phyloP scores from a whole-genome alignment of 257 asterid genomes.

The Petunia secreta region DNA sequence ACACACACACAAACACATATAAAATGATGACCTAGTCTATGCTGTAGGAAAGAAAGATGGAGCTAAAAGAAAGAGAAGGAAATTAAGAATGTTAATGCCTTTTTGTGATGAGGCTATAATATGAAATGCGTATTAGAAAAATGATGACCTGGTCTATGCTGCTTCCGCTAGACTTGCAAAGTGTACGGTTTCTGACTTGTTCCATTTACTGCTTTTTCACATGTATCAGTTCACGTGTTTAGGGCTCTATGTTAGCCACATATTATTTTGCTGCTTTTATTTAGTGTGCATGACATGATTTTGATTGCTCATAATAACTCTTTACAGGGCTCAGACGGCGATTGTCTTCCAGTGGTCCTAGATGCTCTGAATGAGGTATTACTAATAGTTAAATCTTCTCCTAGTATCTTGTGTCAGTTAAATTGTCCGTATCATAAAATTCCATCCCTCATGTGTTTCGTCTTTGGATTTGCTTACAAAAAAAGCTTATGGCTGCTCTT shows the following conservation, averaged over 20 bases:
- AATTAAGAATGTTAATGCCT: constrained; percentile 3
- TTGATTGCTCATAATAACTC: constrained; percentile 31
- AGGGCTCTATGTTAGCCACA: not conserved
- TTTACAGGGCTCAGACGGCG: constrained; percentile 85
- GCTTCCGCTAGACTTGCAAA: constrained; percentile 11
- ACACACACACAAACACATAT: too few relatives aligned
- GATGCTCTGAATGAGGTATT: constrained; percentile 97
- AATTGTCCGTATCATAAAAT: constrained; percentile 1
- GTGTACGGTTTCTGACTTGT: not conserved
- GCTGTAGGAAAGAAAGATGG: not conserved
- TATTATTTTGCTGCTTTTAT: constrained; percentile 9
- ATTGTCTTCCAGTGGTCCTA: constrained; percentile 89
- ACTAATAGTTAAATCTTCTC: constrained; percentile 8
- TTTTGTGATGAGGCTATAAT: not conserved
- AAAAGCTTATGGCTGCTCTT: not conserved
- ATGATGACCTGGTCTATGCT: constrained; percentile 8
- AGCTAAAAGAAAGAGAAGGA: not conserved
- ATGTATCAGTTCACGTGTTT: not conserved
- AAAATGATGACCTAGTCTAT: too few relatives aligned
- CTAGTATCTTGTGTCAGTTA: not conserved
- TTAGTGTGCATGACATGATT: constrained; percentile 28
- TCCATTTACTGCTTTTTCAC: not conserved
- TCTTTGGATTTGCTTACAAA: not conserved
- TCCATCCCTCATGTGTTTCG: constrained; percentile 1
- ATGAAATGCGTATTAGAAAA: constrained; percentile 12